A percentile compares a stretch with the other conserved stretches of the same genome.
These are phyloP conservation scores for Salix purpurea DNA, from an alignment of 345 rosid genomes.

Conservation along the genomic window DNA sequence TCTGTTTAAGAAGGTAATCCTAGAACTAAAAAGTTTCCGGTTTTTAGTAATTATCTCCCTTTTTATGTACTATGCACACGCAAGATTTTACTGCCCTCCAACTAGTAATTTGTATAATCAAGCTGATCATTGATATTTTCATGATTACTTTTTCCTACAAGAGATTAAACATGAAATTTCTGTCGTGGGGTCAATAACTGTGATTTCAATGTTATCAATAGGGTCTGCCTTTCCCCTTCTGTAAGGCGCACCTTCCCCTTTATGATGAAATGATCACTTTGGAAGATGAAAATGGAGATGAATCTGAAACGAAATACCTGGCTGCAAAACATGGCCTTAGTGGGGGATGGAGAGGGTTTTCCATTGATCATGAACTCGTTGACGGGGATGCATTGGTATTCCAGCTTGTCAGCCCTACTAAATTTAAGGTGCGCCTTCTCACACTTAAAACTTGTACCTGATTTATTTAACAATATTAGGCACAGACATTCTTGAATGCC, in stretches of 20 bases:
- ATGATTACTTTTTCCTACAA: too few relatives aligned
- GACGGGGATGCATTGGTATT: constrained; percentile 63
- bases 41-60: too few relatives aligned
- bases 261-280: constrained; percentile 37
- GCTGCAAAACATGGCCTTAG: constrained; percentile 53
- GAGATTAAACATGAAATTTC: not conserved
- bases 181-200: not conserved
- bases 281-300: constrained; percentile 47
- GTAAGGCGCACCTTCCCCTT: constrained; percentile 30
- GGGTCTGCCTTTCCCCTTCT: constrained; percentile 18
- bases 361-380: constrained; percentile 43
- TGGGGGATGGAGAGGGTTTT: constrained; percentile 65
- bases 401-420: constrained; percentile 43
- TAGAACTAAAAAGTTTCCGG: too few relatives aligned
- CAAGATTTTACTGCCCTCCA: too few relatives aligned
- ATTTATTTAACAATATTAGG: not conserved
- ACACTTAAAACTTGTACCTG: too few relatives aligned
- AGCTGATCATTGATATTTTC: too few relatives aligned
- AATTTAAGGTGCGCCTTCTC: constrained; percentile 44
- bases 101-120: too few relatives aligned
- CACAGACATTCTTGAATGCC: too few relatives aligned
- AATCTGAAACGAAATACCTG: constrained; percentile 41
- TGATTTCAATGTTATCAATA: not conserved
- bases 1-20: too few relatives aligned
- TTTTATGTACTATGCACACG: too few relatives aligned